Base-by-base conservation (phyloP, 495 filamentous ascomycete genomes). In the Daldinia decipiens region DNA sequence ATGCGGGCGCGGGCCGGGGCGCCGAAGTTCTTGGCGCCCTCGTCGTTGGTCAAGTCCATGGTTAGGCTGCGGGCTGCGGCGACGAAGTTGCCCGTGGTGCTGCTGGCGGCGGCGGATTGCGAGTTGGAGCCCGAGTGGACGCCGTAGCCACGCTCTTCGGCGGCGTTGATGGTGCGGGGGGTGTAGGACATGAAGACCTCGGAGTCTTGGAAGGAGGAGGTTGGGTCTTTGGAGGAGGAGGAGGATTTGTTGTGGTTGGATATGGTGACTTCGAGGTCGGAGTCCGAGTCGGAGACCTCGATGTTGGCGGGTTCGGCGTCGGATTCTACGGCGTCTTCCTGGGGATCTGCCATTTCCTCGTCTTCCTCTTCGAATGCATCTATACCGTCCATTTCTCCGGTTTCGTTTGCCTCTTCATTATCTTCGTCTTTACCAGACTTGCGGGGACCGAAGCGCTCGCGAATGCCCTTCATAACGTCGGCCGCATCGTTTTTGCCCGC, bases 141-240 rank as follows among this genome's bases (percentile, higher is more conserved):
- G 66, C 93, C 92, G 81, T 98, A 99, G 1, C 88, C 95, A 21
- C 90, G 88, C 71, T 97, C 93, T 82, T 98, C 96, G 32, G 90
- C 92, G 4, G 90, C 80, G 77, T 92, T 94, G 51, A 85, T 85
- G 57, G 87, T 86, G 69, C 87, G 86, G 0, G 95, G 95, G 0
- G 86, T 91, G 85, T 99, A 99, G 17, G 92, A 91, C 92, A 99
- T 98, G 86, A 95, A 99, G 75, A 93, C 87, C 45, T 97, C 95
- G 3, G 91, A 85, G 77, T 97, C 94, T 76, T 92, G 84, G 83
- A 89, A 97, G 27, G 84, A 82, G 32, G 85, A 80, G 2, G 77
- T 65, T 17, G 29, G 50, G 21, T 79, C 74, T 53, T 81, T 82
- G 53, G 77, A 59, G 38, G 56, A 68, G 45, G 77, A 24, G 21